Percentiles rank a stretch among this genome's conserved stretches.
Evolutionary conservation across 805 yeast species (phyloP).

Genomic region (Blastobotrys mokoenaii): DNA sequence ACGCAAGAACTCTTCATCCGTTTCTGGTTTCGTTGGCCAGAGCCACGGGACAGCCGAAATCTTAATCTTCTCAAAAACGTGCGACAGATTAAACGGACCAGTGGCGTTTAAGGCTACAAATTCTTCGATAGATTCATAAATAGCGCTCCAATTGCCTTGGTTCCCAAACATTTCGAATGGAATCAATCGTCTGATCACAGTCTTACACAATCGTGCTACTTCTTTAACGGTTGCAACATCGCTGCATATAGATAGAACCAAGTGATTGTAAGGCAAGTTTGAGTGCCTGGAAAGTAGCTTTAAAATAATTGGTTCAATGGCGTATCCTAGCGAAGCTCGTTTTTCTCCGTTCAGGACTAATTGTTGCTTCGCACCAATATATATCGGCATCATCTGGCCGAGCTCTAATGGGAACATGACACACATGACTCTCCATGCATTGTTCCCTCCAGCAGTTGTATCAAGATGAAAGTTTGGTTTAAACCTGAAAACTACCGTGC

Average conservation of each 20-base stretch:
- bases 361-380: background rate
- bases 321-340: background rate
- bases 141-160: constrained; percentile 35
- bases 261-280: background rate
- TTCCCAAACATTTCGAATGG: constrained; percentile 50
- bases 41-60: constrained; percentile 50
- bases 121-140: constrained; percentile 32
- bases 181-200: constrained; percentile 38
- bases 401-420: background rate
- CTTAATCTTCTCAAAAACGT: constrained; percentile 31
- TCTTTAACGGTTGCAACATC: background rate
- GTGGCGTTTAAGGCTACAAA: constrained; percentile 33
- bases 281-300: background rate
- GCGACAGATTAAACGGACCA: constrained; percentile 29
- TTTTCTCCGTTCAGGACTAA: background rate
- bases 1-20: constrained; percentile 30
- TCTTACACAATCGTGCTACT: constrained; percentile 10
- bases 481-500: constrained; percentile 5
- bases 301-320: background rate
- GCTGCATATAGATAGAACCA: background rate
- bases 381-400: background rate
- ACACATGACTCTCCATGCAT: background rate
- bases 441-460: background rate
- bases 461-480: constrained; percentile 1
- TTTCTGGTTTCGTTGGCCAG: constrained; percentile 18